Evolutionary conservation across 129 eudicot genomes (phyloP), one percentile per base, ranked within the genome.

Genomic region (Glebionis coronaria): DNA sequence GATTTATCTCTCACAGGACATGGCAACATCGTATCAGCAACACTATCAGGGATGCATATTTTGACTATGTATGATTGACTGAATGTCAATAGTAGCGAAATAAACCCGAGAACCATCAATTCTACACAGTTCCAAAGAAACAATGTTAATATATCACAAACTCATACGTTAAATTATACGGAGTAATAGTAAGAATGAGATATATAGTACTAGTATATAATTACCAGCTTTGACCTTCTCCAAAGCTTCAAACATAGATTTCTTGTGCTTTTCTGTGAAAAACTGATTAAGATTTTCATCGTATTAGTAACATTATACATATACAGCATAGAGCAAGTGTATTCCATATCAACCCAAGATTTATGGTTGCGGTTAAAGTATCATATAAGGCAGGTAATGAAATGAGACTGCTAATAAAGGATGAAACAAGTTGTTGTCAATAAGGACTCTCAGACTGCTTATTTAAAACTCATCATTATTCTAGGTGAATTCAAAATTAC

Each of bases 81-180:
- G 74, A 90, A 90, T 60, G 92, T 88, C 70, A 90, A 79, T 15
- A 82, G 70, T 47, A 91, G 63, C 1, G 98, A 92, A 61, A 88
- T 92, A 79, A 88, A 88, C 18, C 98, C 98, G 2, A 92, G 79
- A 78, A 92, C 73, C 97, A 91, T 91, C 88, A 91, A 73, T 71
- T 91, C 97, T 91, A 84, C 83, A 74, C 44, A 61, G 64, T 60
- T 60, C 16, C 25, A 28, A 60, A 40, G 4, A 35, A 46, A 60
- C 3, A 46, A 21, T 66, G 55, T 27, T 68, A 54, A 12, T 23
- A 50, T 13, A 19, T 52, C 53, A 14, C 38, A 4, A 64, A 25
- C 16, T 55, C 15, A 6, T 27, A 27, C 56, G 1, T 52, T n/a
- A 35, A 10, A 67, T 23, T 1, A 56, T 3, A 3, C 14, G 40